Base-by-base conservation (phyloP, 192 early-diverging fungal species). In the Podila epigama region DNA sequence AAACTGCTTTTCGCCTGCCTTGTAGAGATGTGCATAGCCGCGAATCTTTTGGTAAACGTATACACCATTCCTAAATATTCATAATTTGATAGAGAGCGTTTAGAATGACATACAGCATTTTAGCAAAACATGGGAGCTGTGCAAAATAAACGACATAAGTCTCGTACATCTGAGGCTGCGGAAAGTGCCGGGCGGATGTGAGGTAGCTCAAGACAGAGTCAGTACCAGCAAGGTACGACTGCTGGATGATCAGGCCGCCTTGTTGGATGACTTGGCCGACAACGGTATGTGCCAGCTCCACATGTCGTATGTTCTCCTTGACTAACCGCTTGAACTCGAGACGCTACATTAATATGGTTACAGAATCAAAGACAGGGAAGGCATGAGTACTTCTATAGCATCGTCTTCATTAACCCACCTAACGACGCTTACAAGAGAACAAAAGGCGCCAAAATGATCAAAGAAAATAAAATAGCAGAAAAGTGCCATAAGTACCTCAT, bases 1-100 rank as follows among this genome's bases (percentile, higher is more conserved):
- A 42, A 65, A 72, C 7, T 72, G 70, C 16, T 60, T 56, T 39
- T 72, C 70, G 8, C 70, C 70, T 29, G 59, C 62, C 16, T 72
- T 51, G 31, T 60, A 60, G n/a, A 72, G 50, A 32, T 56, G 42
- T 3, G 70, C 70, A 41, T 65, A 72, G 37, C 70, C 62, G 16
- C 70, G 61, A 8, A 72, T 72, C 57, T 62, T 64, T 56, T 59
- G 56, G 29, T 63, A 53, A 27, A 72, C 28, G 42, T 65, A 62
- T 3, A 65, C 57, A 9, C 62, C 44, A 39, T 72, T 62, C 33
- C 69, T 70, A 58, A 0, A 33, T 41, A 52, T 28, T 31, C 1
- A 48, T 51, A 34, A 51, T 35, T 4, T 29, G 41, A 27, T 10
- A n/a, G 16, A 16, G 1, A 31, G 34, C 15, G 31, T n/a, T 58